Evolutionary conservation across 116 monocot species (phyloP), one percentile per base, ranked within the genome.

Genomic region (Iris pallida): DNA sequence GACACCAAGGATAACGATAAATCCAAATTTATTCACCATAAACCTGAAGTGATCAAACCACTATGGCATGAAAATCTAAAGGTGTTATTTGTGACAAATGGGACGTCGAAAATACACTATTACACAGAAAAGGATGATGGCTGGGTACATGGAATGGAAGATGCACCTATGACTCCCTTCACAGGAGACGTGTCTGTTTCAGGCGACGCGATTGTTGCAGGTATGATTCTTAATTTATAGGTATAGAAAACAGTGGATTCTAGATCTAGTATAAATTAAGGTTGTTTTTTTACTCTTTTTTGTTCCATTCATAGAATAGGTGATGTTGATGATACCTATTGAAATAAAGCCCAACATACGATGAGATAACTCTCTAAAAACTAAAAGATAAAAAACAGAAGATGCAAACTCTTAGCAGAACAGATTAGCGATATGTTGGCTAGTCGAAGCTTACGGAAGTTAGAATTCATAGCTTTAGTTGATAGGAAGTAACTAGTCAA

Each of bases 181-280:
- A 94, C 90, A 0, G 71, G 85, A 11, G 94, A 94, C 46, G 90
- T 94, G 94, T 88, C 94, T 17, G 77, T 69, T 16, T 78, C 90
- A 6, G 94, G 90, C 5, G 90, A 94, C 65, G 94, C 90, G 45
- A 73, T 94, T 55, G 94, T 83, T 79, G 87, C 94, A 76, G 94
- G 94, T 90, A 83, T 16, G 61, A n/a, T 30, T 64, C 64, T 64
- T 47, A 47, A 18, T 47, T 8, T 12, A 5, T 8, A 6, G 45
- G 16, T 0, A 57, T 57, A 55, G 55, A 13, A n/a, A 55, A n/a
- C 3, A 16, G 55, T 18, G 16, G 13, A 0, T 40, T 0, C 10
- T 11, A 4, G 13, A 12, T 12, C 0, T n/a, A 4, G 10, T 59
- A 30, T 30, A 30, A 30, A 30, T 30, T 30, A 30, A 30, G 30